A percentile compares a stretch with the other conserved stretches of the same genome.
Evolutionary conservation across 2,329 filamentous ascomycete genomes (phyloP).

Genomic region (Leptosphaerulina australis): DNA sequence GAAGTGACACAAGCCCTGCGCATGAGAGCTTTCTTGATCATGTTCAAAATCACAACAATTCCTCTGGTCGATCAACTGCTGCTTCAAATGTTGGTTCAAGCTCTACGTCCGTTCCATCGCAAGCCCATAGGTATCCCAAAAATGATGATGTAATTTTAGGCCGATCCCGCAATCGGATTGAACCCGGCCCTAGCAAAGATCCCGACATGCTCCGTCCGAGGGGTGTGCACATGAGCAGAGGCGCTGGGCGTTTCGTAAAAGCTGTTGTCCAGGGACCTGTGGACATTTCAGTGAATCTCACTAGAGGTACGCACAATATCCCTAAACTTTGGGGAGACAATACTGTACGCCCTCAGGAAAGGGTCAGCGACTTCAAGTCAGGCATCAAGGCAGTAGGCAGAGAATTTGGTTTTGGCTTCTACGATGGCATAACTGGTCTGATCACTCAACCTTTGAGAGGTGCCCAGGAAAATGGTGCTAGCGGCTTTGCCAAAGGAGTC

Average conservation of each 20-base stretch:
- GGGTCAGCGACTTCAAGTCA: conserved; percentile 73
- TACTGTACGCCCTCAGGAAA: conserved; percentile 71
- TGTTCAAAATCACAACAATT: not conserved
- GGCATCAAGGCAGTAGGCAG: conserved; percentile 75
- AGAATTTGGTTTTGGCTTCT: conserved; percentile 74
- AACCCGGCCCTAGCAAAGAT: conserved; percentile 11
- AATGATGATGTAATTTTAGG: not conserved
- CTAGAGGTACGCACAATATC: conserved; percentile 82
- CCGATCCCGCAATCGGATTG: not conserved
- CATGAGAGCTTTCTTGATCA: no score
- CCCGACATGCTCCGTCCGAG: conserved; percentile 29
- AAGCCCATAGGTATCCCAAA: not conserved
- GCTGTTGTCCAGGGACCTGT: conserved; percentile 45
- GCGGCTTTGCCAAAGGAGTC: conserved; percentile 59
- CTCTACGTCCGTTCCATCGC: not conserved
- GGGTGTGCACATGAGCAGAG: conserved; percentile 24
- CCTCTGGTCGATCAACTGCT: not conserved
- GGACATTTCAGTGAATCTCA: conserved; percentile 77
- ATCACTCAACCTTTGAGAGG: conserved; percentile 74
- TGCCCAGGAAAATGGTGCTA: conserved; percentile 63
- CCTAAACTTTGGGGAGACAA: conserved; percentile 78
- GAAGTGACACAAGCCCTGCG: not conserved
- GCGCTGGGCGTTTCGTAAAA: conserved; percentile 14
- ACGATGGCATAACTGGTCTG: conserved; percentile 76
- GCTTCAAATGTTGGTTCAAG: not conserved